Percentiles rank a stretch among this genome's conserved stretches.
Conservation (phyloP, 179 eudicot species). For the Amaranthus tricolor region DNA sequence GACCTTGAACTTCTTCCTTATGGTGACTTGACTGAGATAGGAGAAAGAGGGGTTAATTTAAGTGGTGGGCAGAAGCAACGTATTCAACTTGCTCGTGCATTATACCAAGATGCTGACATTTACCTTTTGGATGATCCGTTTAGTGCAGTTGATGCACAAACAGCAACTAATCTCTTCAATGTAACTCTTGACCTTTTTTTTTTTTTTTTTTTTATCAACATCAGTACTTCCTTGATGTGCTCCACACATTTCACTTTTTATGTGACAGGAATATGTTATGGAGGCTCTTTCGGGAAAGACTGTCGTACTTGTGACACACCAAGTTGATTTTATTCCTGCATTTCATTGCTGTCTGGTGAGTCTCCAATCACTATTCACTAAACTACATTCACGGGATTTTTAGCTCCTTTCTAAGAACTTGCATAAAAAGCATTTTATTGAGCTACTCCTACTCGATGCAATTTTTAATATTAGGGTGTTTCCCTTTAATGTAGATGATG, state of each 20-base stretch:
- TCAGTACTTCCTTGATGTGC: not conserved
- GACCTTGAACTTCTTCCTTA: conserved; percentile 66
- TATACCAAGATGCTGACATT: too few species aligned
- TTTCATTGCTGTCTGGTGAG: conserved; percentile 74
- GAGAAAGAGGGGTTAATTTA: conserved; percentile 33
- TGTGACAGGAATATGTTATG: conserved; percentile 68
- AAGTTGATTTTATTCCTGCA: conserved; percentile 82
- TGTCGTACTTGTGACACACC: conserved; percentile 80
- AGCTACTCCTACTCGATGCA: too few species aligned
- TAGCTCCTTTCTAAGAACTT: too few species aligned
- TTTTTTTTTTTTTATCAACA: not conserved
- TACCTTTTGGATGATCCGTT: conserved; percentile 64
- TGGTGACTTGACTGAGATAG: conserved; percentile 74
- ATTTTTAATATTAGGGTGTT: not conserved
- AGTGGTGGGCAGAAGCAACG: too few species aligned
- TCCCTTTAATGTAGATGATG: conserved; percentile 45
- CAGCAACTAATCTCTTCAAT: conserved; percentile 67
- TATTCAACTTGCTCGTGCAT: too few species aligned
- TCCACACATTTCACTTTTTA: conserved; percentile 2
- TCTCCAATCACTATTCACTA: conserved; percentile 9
- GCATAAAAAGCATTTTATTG: too few species aligned
- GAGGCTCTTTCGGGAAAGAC: conserved; percentile 69
- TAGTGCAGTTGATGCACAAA: conserved; percentile 86
- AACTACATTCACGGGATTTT: too few species aligned
- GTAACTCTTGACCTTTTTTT: conserved; percentile 25